A percentile compares a stretch with the other conserved stretches of the same genome.
phyloP scores from a whole-genome alignment of 352 stramenopile species.

The Globisporangium carolinianum region DNA sequence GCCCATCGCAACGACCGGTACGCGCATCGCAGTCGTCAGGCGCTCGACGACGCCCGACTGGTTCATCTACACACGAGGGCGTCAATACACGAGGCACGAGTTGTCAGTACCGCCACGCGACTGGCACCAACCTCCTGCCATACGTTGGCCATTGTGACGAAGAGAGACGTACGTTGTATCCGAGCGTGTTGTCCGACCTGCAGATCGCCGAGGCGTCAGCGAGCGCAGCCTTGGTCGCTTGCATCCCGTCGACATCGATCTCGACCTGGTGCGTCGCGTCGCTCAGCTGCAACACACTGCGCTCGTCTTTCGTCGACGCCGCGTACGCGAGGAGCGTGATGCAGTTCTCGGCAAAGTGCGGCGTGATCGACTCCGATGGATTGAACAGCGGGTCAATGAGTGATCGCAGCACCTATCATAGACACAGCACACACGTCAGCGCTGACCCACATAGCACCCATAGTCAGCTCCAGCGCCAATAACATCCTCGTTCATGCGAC shows the following conservation, averaged over 20 bases:
- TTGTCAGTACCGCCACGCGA: too few species aligned
- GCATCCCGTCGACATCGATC: constrained; percentile 44
- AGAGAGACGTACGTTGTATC: constrained; percentile 65
- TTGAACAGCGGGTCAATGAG: constrained; percentile 81
- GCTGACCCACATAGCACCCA: not conserved
- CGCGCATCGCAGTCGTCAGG: constrained; percentile 64
- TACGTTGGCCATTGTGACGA: too few species aligned
- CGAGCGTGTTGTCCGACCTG: constrained; percentile 79
- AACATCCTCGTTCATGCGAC: not conserved
- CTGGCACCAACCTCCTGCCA: too few species aligned
- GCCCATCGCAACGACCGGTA: constrained; percentile 82
- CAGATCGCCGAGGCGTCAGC: constrained; percentile 70
- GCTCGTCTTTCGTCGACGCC: constrained; percentile 67
- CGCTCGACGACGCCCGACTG: constrained; percentile 79
- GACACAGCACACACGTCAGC: not conserved
- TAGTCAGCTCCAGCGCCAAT: not conserved
- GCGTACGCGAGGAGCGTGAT: constrained; percentile 70
- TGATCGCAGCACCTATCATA: constrained; percentile 57
- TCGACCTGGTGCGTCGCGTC: constrained; percentile 21
- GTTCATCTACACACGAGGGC: constrained; percentile 56
- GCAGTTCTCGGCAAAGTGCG: constrained; percentile 57
- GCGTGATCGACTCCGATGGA: constrained; percentile 50
- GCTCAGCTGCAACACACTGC: constrained; percentile 56
- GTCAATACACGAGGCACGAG: not conserved
- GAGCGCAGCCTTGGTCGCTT: constrained; percentile 61